Evolutionary conservation across 768 basidiomycete species (phyloP).

Genomic region (Tricholoma hemisulphureum): DNA sequence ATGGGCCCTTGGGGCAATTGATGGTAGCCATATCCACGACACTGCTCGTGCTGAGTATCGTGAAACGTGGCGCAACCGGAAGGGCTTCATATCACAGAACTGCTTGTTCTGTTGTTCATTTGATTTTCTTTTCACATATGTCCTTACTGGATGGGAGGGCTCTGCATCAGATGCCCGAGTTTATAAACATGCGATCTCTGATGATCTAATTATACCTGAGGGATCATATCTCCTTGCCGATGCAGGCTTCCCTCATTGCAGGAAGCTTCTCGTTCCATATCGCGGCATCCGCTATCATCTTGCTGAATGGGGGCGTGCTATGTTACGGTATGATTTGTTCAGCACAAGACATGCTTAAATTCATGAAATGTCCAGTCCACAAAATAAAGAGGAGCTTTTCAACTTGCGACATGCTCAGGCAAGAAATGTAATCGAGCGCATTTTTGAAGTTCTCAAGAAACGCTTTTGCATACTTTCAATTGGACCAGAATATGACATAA

Average conservation of each 20-base stretch:
- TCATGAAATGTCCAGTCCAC: not conserved
- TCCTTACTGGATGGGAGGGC: not conserved
- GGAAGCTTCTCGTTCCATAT: not conserved
- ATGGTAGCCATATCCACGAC: not conserved
- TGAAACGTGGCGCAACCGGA: not conserved
- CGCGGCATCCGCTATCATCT: not conserved
- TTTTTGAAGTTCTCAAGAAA: conserved; percentile 11
- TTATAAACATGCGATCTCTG: not conserved
- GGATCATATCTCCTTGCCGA: not conserved
- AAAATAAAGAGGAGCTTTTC: not conserved
- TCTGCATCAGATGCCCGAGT: conserved; percentile 1
- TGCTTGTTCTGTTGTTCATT: too few species aligned
- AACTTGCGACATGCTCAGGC: conserved; percentile 4
- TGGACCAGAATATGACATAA: conserved; percentile 9
- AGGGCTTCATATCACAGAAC: too few species aligned
- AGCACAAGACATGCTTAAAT: not conserved
- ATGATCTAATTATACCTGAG: not conserved
- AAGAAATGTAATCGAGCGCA: conserved; percentile 1
- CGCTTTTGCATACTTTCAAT: too few species aligned
- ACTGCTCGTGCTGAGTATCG: not conserved
- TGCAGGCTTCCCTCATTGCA: too few species aligned
- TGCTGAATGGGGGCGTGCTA: too few species aligned
- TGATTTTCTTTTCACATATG: conserved; percentile 2
- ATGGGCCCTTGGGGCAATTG: too few species aligned
- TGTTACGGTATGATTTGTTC: not conserved